Evolutionary conservation across 1,139 yeast species (phyloP), one percentile per base, ranked within the genome.

Genomic region (Pichia sp.): DNA sequence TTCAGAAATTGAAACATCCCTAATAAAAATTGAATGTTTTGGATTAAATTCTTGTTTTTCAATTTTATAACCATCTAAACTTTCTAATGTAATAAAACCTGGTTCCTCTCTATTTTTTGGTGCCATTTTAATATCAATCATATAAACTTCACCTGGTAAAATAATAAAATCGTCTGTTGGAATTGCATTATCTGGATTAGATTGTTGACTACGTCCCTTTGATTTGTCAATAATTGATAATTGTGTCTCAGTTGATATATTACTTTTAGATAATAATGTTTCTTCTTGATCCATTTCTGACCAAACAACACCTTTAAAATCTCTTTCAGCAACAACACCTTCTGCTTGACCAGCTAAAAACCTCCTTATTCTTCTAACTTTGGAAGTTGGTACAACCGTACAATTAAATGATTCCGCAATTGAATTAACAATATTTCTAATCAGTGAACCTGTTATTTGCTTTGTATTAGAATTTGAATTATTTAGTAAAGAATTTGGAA

Each of bases 281-380:
- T 72, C 73, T 66, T 86, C 95, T 67, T 85, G 95, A 62, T 83
- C 86, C 37, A 82, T 74, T 64, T 84, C 92, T 45, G 82, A 78
- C 97, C 98, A 92, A 31, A 76, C 86, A 42, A 89, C 94, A 59
- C 96, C 97, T 66, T 89, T 87, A 65, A 82, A 84, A 56, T 89
- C 97, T 60, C 82, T 78, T 68, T 92, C 97, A 39, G 90, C 92
- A 52, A 90, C 95, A 48, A 87, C 74, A 58, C 87, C 87, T 58
- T 87, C 95, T 50, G 90, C 83, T 70, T 92, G 98, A 44, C 98
- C 98, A 30, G 96, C 95, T 61, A 92, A 77, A 60, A 90, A 92
- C 61, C 97, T 78, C 70, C 96, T 79, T 50, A 90, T 74, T 64
- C 96, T 77, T 68, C 98, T 82, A 36, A 92, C 85, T 62, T 87